Evolutionary conservation across 208 protist genomes (phyloP).

Genomic region (Trypanosoma theileri): DNA sequence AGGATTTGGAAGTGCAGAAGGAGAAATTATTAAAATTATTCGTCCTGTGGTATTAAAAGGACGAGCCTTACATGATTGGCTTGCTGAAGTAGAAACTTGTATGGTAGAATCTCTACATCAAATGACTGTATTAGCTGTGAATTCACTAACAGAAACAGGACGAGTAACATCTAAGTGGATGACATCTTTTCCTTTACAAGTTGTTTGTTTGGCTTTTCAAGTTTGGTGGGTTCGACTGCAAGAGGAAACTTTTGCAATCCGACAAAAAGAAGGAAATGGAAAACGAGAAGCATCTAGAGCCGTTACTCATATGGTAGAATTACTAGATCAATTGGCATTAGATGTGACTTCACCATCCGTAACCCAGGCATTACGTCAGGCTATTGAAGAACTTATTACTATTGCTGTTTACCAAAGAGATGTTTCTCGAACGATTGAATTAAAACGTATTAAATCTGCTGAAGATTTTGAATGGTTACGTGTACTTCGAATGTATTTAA

Average conservation of each 20-base stretch:
- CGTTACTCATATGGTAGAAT: slow-evolving; percentile 55
- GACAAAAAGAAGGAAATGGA: slow-evolving; percentile 5
- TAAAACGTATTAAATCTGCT: slow-evolving; percentile 37
- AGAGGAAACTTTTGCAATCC: slow-evolving; percentile 59
- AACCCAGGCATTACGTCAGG: slow-evolving; percentile 65
- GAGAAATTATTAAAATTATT: slow-evolving; percentile 91
- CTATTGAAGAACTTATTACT: slow-evolving; percentile 97
- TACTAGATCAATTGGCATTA: slow-evolving; percentile 84
- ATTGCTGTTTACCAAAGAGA: slow-evolving; percentile 98
- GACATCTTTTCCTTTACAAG: slow-evolving; percentile 86
- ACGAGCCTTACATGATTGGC: slow-evolving; percentile 94
- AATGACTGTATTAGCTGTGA: slow-evolving; percentile 46
- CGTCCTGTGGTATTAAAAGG: slow-evolving; percentile 55
- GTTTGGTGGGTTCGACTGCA: slow-evolving; percentile 91
- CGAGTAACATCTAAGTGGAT: slow-evolving; percentile 86
- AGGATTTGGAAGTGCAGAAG: slow-evolving; percentile 92
- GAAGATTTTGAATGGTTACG: slow-evolving; percentile 97
- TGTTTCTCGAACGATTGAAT: slow-evolving; percentile 80
- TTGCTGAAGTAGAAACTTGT: slow-evolving; percentile 84
- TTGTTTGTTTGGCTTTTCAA: slow-evolving; percentile 92
- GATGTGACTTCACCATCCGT: slow-evolving; percentile 44
- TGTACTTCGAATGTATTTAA: slow-evolving; percentile 95
- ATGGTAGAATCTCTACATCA: slow-evolving; percentile 90
- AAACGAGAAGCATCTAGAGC: slow-evolving; percentile 12
- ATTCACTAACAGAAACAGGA: slow-evolving; percentile 27